A percentile compares a stretch with the other conserved stretches of the same genome.
These are phyloP conservation scores for Rosa rugosa DNA, from an alignment of 306 rosid genomes.

Conservation along the genomic window DNA sequence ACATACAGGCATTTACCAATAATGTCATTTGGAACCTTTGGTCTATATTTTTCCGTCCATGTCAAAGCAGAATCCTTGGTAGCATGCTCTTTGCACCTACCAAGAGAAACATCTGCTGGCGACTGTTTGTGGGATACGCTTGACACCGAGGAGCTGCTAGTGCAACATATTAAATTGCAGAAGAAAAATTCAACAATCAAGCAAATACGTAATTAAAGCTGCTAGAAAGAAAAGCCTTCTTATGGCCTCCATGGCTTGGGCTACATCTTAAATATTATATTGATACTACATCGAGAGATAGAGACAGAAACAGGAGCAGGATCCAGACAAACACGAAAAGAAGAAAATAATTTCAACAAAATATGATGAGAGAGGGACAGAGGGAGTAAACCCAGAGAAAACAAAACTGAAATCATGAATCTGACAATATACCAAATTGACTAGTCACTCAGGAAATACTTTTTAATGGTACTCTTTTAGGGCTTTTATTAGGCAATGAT, in stretches of 20 bases:
- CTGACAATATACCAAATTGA: not conserved
- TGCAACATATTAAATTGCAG: slow-evolving; percentile 15
- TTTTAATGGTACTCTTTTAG: slow-evolving; percentile 51
- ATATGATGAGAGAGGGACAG: too few relatives aligned
- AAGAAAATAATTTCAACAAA: too few relatives aligned
- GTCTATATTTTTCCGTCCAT: slow-evolving; percentile 88
- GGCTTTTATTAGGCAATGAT: slow-evolving; percentile 44
- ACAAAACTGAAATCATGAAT: not conserved
- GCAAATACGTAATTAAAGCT: not conserved
- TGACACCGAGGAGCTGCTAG: slow-evolving; percentile 24
- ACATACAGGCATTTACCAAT: slow-evolving; percentile 40
- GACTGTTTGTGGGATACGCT: slow-evolving; percentile 43
- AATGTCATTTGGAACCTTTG: slow-evolving; percentile 65
- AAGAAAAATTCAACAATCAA: not conserved
- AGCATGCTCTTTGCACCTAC: slow-evolving; percentile 38
- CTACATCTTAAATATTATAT: too few relatives aligned
- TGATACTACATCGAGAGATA: too few relatives aligned
- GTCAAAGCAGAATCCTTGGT: slow-evolving; percentile 39
- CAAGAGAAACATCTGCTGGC: slow-evolving; percentile 41
- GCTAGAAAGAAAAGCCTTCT: not conserved
- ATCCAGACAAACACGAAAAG: too few relatives aligned
- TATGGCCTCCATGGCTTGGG: too few relatives aligned
- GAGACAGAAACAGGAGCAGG: too few relatives aligned
- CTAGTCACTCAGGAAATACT: slow-evolving; percentile 42
- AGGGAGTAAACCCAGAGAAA: not conserved